phyloP scores from a whole-genome alignment of 768 basidiomycete species.

The Phaffia tasmanica region DNA sequence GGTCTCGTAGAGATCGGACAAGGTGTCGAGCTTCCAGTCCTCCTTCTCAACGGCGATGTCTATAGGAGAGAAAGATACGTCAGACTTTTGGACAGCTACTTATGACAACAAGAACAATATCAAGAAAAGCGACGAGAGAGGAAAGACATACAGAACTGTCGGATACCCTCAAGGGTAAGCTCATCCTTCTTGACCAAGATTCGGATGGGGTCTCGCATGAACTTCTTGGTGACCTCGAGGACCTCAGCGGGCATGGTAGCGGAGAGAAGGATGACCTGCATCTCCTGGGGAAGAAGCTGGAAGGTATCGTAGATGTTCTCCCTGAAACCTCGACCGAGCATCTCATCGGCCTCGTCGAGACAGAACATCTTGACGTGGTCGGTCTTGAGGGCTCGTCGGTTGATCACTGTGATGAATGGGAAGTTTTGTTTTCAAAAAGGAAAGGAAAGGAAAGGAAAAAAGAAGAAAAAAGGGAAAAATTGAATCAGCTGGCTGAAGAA shows the following conservation, averaged over 20 bases:
- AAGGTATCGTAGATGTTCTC: constrained; percentile 99
- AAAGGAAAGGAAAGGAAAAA: background rate
- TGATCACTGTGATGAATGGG: constrained; percentile 53
- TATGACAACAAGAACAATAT: background rate
- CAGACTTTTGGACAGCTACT: constrained; percentile 48
- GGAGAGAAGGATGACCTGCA: constrained; percentile 91
- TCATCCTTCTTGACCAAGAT: constrained; percentile 99
- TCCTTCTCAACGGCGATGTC: constrained; percentile 97
- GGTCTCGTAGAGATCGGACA: constrained; percentile 95
- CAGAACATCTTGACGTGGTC: constrained; percentile 73
- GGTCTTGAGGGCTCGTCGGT: constrained; percentile 79
- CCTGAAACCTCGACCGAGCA: constrained; percentile 96
- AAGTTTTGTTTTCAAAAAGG: background rate
- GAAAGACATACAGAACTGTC: constrained; percentile 36
- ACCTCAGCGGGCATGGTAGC: constrained; percentile 95
- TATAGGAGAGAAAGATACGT: constrained; percentile 47
- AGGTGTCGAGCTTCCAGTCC: constrained; percentile 98
- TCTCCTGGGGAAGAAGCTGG: constrained; percentile 90
- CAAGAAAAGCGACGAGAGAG: background rate
- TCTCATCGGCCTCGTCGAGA: constrained; percentile 63
- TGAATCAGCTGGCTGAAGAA: background rate
- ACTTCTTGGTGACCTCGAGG: constrained; percentile 97
- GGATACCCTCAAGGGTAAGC: constrained; percentile 68
- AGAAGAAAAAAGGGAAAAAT: background rate
- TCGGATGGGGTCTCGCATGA: constrained; percentile 91